A percentile compares a stretch with the other conserved stretches of the same genome.
These are phyloP conservation scores for Collybiopsis luxurians DNA, from an alignment of 768 basidiomycete species.

Conservation along the genomic window DNA sequence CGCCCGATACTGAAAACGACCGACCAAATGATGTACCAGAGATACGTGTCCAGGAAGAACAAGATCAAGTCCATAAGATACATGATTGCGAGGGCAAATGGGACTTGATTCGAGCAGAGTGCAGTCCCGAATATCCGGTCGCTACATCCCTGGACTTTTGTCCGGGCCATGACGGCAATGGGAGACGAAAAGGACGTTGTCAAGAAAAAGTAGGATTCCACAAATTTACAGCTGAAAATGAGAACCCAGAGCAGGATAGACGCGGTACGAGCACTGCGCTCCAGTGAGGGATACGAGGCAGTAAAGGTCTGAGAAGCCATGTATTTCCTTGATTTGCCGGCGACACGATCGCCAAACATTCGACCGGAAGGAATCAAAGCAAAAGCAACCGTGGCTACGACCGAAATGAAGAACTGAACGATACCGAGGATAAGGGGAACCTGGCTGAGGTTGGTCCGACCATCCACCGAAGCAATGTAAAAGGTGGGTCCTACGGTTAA, in stretches of 20 bases:
- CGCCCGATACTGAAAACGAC: slow-evolving; percentile 91
- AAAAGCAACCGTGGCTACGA: slow-evolving; percentile 79
- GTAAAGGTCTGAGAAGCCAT: slow-evolving; percentile 99
- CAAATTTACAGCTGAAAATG: slow-evolving; percentile 95
- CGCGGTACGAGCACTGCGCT: slow-evolving; percentile 69
- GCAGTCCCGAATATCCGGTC: slow-evolving; percentile 80
- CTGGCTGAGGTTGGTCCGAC: slow-evolving; percentile 50
- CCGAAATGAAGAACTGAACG: slow-evolving; percentile 91
- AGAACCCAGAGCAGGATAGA: slow-evolving; percentile 89
- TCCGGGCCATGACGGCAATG: slow-evolving; percentile 94
- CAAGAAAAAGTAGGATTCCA: slow-evolving; percentile 97
- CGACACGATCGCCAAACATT: slow-evolving; percentile 98
- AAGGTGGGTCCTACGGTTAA: slow-evolving; percentile 92
- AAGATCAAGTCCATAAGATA: slow-evolving; percentile 97
- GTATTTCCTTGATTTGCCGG: slow-evolving; percentile 96
- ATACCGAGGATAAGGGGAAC: slow-evolving; percentile 90
- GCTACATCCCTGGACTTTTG: slow-evolving; percentile 85
- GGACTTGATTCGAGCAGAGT: slow-evolving; percentile 89
- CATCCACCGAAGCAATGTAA: slow-evolving; percentile 87
- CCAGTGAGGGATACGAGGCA: slow-evolving; percentile 87
- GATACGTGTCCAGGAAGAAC: slow-evolving; percentile 99
- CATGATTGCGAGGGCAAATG: slow-evolving; percentile 96
- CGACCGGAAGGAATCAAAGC: slow-evolving; percentile 91
- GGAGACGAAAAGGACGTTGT: slow-evolving; percentile 96
- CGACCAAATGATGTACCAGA: slow-evolving; percentile 99